Evolutionary conservation across 1,284 basidiomycete species (phyloP), one percentile per base, ranked within the genome.

Genomic region (Inonotus hispidus): DNA sequence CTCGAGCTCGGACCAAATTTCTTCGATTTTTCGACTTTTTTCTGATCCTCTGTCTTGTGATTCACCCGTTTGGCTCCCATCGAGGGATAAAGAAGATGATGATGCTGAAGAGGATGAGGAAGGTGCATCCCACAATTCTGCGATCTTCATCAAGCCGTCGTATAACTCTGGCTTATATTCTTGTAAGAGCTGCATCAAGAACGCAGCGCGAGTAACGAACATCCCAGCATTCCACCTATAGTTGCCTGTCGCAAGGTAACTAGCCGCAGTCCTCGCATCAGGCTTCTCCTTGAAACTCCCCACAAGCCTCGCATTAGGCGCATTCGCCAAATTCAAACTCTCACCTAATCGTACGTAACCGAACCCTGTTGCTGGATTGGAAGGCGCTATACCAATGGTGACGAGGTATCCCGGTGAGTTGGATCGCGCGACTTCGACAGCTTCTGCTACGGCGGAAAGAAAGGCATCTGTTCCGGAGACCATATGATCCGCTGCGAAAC

Each of bases 171-270:
- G 87, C 68, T 87, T 85, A 74, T 90, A 88, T 68, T 87, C 82
- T 67, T 82, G 77, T 63, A 92, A 72, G 29, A 91, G 76, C 60
- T 84, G 74, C 74, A 92, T 77, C 27, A 92, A 76, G 68, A 88
- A 80, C 16, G 81, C 75, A 1, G 90, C 90, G 72, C 84, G 89
- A 19, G 83, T 87, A 41, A 92, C 90, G 74, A 92, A 92, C 90
- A 92, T 92, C 65, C 90, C 90, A 11, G 88, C 90, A 68, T 92
- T 92, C 90, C 90, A 92, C 62, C 89, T 83, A 72, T 92, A 92
- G 67, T 82, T 87, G 71, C 90, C 90, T 23, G 89, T 91, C 49
- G 85, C 82, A 66, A 92, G 88, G 73, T 92, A 92, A 29, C 84
- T 82, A 53, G 90, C 88, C 7, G 89, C 89, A 0, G 89, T 92